Conservation (phyloP, 148 eudicot species). For the Dianthus caryophyllus region DNA sequence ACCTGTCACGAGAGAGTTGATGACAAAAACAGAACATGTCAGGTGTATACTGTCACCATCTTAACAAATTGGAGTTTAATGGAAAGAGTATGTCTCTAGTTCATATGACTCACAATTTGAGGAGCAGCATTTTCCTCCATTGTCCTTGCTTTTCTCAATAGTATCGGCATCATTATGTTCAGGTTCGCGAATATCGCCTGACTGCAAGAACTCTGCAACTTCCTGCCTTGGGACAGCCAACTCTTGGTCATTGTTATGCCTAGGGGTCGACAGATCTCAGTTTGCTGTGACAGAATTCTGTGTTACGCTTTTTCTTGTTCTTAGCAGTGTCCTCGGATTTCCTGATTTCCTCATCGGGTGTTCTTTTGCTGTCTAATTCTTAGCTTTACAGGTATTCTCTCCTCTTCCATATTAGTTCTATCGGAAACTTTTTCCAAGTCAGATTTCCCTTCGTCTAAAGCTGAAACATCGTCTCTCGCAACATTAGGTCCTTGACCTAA, state of each 20-base stretch:
- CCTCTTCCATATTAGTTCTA: too few species aligned
- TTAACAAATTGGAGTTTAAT: too few species aligned
- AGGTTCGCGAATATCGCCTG: slow-evolving; percentile 19
- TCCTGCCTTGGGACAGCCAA: slow-evolving; percentile 14
- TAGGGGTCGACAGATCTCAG: slow-evolving; percentile 21
- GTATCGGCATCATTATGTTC: slow-evolving; percentile 22
- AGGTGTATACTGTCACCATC: neutral
- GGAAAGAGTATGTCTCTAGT: neutral
- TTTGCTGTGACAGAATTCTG: slow-evolving; percentile 29
- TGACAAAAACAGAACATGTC: neutral
- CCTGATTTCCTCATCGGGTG: neutral
- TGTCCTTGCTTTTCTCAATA: slow-evolving; percentile 16
- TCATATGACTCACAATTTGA: slow-evolving; percentile 10
- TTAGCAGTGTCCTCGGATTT: slow-evolving; percentile 21
- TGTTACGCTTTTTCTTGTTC: slow-evolving; percentile 34
- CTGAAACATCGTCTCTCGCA: too few species aligned
- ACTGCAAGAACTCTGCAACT: slow-evolving; percentile 15
- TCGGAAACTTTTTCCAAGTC: too few species aligned
- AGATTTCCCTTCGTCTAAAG: too few species aligned
- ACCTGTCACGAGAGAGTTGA: neutral
- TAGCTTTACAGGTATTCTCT: too few species aligned
- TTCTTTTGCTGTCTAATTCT: slow-evolving; percentile 5
- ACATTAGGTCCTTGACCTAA: too few species aligned
- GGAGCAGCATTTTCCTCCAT: neutral
- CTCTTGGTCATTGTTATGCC: slow-evolving; percentile 22